Percentiles rank a stretch among this genome's conserved stretches.
phyloP scores from a whole-genome alignment of 495 filamentous ascomycete genomes.

The Lasiosphaeria miniovina region DNA sequence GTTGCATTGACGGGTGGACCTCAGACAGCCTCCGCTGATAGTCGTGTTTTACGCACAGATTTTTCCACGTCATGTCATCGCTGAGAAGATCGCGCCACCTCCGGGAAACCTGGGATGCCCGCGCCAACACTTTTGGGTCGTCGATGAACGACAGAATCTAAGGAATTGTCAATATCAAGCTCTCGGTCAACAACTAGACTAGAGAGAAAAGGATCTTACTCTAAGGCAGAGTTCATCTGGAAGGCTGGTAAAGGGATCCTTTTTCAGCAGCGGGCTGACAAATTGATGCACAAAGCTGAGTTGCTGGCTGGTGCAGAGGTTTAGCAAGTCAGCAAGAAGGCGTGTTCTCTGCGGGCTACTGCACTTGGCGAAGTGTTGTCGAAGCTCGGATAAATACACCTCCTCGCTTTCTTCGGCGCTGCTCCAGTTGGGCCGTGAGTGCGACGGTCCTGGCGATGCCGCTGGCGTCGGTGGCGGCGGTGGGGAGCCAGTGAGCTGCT shows the following conservation, averaged over 20 bases:
- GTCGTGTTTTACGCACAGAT: constrained; percentile 88
- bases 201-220: constrained; percentile 52
- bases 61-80: constrained; percentile 98
- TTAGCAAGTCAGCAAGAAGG: constrained; percentile 78
- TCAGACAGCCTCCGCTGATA: constrained; percentile 63
- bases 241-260: constrained; percentile 86
- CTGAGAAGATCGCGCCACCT: constrained; percentile 90
- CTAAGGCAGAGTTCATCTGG: constrained; percentile 90
- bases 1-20: constrained; percentile 31
- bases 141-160: constrained; percentile 92
- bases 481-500: constrained; percentile 50
- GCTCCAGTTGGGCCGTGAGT: constrained; percentile 52
- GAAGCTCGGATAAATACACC: constrained; percentile 46
- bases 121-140: constrained; percentile 85
- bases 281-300: constrained; percentile 93
- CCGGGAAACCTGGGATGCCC: constrained; percentile 88
- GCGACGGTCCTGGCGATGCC: constrained; percentile 53
- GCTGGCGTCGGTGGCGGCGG: constrained; percentile 56
- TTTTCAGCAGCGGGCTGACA: constrained; percentile 87
- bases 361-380: constrained; percentile 50
- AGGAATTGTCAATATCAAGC: background rate
- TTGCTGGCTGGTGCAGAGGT: constrained; percentile 88
- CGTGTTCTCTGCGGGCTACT: constrained; percentile 52
- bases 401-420: constrained; percentile 51
- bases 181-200: background rate